phyloP scores from a whole-genome alignment of 2,329 filamentous ascomycete species.

The Geoglossum cookeanum region DNA sequence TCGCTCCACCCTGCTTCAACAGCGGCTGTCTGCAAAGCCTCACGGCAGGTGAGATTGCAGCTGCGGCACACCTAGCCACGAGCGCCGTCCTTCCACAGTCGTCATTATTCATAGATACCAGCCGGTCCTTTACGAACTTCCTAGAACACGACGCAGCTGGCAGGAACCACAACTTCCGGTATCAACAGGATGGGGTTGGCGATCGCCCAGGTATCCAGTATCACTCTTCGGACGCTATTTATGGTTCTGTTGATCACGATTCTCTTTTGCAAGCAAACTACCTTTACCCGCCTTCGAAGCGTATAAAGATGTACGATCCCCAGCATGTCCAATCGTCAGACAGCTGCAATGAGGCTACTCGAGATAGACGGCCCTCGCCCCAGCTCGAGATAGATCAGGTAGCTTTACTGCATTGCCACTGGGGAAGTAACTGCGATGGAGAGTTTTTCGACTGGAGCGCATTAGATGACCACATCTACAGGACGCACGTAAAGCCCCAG shows the following conservation, averaged over 20 bases:
- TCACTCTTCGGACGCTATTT: background rate
- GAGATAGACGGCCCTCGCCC: background rate
- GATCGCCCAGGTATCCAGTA: background rate
- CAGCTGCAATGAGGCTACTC: background rate
- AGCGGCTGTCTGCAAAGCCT: slow-evolving; percentile 3
- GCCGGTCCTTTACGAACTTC: background rate
- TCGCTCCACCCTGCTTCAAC: slow-evolving; percentile 3
- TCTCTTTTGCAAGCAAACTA: background rate
- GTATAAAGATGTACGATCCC: background rate
- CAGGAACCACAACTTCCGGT: background rate
- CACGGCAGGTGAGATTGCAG: background rate
- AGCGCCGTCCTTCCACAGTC: background rate
- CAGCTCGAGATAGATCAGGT: background rate
- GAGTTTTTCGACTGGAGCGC: slow-evolving; percentile 4
- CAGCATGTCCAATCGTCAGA: background rate
- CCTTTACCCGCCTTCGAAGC: background rate
- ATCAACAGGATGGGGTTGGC: background rate
- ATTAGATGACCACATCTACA: background rate
- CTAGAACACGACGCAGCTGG: background rate
- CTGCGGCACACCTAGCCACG: background rate
- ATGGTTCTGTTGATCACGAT: background rate
- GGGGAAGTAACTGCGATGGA: slow-evolving; percentile 2
- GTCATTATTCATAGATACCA: background rate
- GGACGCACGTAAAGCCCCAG: slow-evolving; percentile 3
- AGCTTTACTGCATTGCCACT: background rate